Evolutionary conservation across 306 rosid genomes (phyloP).

Genomic region (Fragaria iinumae): DNA sequence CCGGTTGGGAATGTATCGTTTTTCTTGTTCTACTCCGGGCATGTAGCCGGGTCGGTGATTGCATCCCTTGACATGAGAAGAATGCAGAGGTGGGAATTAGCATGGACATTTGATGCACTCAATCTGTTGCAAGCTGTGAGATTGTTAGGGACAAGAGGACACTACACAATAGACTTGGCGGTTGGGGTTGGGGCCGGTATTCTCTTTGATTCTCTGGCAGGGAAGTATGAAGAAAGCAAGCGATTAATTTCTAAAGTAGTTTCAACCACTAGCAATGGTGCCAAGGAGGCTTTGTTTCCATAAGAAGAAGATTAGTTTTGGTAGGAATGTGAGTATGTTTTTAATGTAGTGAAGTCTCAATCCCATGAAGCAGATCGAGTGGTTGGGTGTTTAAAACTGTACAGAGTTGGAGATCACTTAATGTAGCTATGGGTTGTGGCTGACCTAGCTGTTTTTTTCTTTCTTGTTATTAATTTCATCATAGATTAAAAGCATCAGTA

Average conservation of each 20-base stretch:
- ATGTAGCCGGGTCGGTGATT: constrained; percentile 87
- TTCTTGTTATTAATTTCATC: neutral
- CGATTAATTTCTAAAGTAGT: constrained; percentile 12
- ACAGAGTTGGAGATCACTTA: neutral
- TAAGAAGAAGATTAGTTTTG: constrained; percentile 4
- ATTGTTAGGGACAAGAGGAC: constrained; percentile 83
- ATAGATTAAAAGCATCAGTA: neutral
- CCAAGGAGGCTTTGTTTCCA: constrained; percentile 17
- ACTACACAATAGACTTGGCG: constrained; percentile 82
- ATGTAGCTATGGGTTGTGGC: constrained; percentile 3
- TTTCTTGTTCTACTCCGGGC: constrained; percentile 83
- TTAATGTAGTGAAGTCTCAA: neutral
- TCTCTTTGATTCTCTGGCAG: constrained; percentile 78
- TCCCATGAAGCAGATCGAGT: neutral
- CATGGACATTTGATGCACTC: constrained; percentile 62
- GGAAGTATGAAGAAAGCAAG: constrained; percentile 62
- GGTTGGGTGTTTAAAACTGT: constrained; percentile 7
- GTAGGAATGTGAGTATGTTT: neutral
- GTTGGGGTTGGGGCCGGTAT: constrained; percentile 91
- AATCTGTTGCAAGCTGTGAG: constrained; percentile 70
- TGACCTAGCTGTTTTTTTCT: neutral
- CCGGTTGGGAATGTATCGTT: constrained; percentile 94
- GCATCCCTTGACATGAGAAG: constrained; percentile 94
- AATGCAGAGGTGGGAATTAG: constrained; percentile 64
- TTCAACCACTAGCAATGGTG: neutral